Evolutionary conservation across 441 rosid genomes (phyloP), one percentile per base, ranked within the genome.

Genomic region (Kokia cookei): DNA sequence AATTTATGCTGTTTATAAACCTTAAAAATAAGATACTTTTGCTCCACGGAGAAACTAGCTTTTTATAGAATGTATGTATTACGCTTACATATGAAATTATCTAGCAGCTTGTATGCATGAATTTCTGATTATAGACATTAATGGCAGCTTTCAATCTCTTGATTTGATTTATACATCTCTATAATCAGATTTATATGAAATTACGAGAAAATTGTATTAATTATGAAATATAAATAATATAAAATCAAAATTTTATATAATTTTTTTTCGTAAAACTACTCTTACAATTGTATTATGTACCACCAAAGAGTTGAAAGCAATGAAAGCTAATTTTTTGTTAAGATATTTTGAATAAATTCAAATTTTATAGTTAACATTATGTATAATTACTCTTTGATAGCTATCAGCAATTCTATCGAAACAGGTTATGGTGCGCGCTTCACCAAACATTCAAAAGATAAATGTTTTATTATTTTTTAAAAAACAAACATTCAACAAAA

Each of bases 1-100:
- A 6, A 75, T 84, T 68, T 82, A 83, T 42, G 0, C 17, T 45
- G 10, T 14, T 68, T 68, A 68, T 67, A 48, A 48, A 24, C 40
- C 13, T 13, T 11, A 24, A 5, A 59, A 26, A 59, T 13, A 27
- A 2, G 32, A 12, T 26, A 26, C 63, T 59, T 59, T 59, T 59
- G 35, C 14, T 59, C 8, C 10, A 59, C 29, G 5, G 14, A 48
- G n/a, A 59, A 26, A 1, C 3, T 59, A 5, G 7, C 43, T 13
- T 60, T 60, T 60, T 58, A 58, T 2, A 26, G 37, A 15, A 26
- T 58, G 12, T 58, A 19, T 17, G 45, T 42, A 8, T 42, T 42
- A 42, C 45, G 45, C 8, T 8, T 8, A 54, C 5, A 53, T 54
- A 7, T 19, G 57, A 1, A 22, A 4, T 22, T 24, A 57, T 57